Conservation (phyloP, 768 basidiomycete species). For the Lentinula detonsa region DNA sequence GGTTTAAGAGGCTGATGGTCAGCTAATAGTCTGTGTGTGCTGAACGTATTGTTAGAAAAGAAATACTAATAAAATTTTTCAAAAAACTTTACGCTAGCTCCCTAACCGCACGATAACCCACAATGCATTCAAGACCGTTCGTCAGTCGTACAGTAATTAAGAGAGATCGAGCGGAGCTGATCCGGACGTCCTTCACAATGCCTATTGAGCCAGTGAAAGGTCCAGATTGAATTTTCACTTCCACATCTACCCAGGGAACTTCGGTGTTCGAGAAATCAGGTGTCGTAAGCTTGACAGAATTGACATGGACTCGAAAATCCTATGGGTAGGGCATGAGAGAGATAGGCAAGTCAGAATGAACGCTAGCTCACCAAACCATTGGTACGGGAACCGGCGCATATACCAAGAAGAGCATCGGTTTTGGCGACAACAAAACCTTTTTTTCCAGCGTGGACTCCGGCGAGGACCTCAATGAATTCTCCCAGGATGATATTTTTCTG, state of each 20-base stretch:
- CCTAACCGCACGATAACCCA: background rate
- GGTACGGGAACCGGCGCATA: background rate
- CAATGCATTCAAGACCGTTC: background rate
- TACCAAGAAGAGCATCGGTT: background rate
- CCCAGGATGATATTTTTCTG: background rate
- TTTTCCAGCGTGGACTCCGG: background rate
- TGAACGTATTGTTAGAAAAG: background rate
- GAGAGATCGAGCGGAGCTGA: background rate
- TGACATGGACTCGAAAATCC: background rate
- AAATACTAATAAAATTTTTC: too few species aligned
- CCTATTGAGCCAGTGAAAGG: background rate
- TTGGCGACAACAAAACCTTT: background rate
- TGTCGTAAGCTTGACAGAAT: background rate
- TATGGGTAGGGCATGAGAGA: background rate
- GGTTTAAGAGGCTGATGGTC: background rate
- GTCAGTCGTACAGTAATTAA: background rate
- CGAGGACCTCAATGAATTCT: background rate
- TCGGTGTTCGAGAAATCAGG: background rate
- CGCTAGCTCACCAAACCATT: too few species aligned
- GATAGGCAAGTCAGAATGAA: too few species aligned
- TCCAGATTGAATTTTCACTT: background rate
- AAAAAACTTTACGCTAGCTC: background rate
- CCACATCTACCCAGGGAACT: background rate
- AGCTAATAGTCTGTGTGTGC: background rate
- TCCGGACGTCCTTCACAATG: background rate